Base-by-base conservation (phyloP, 495 filamentous ascomycete genomes). In the Penicillium crystallinum region DNA sequence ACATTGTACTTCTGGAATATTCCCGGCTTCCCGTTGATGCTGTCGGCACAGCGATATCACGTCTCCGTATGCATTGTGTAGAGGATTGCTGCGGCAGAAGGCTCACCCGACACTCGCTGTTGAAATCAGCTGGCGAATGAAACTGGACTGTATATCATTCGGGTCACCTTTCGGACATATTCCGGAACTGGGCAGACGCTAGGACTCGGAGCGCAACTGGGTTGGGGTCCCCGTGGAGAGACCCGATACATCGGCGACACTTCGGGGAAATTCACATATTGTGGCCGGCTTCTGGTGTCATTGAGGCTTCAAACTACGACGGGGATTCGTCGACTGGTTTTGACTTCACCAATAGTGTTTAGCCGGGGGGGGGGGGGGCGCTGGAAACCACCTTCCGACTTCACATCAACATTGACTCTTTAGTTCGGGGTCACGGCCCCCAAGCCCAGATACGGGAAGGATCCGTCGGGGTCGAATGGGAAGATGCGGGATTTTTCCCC, bases 181-280 rank as follows among this genome's bases (percentile, higher is more conserved):
- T 57, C 51, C 55, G 52, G 15, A 39, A 31, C 27, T 21, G 9
- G 14, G 17, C 52, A 39, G 45, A 40, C 25, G 31, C 35, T 11
- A 30, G 27, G 37, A 21, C 12, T 39, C n/a, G 17, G 4, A 1
- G n/a, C n/a, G n/a, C n/a, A 25, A 36, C 21, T 56, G 40, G 46
- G 43, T 22, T 45, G 17, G 61, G 43, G 44, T 55, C 62, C 59
- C 59, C 62, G 48, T 53, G 62, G 62, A 63, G 62, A 54, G 18
- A 43, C 38, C 45, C 45, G 49, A 27, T 19, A 38, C 19, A 22
- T 53, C 63, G 60, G 63, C 18, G 60, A 52, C 41, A 54, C 51
- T 10, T 66, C 60, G 63, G 57, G 25, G 55, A 63, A 63, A 27
- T 7, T 6, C 8, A 5, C 3, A 46, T 35, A 6, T n/a, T 9